Conservation (phyloP, 2,329 filamentous ascomycete species). For the Sarocladiaceae sp. region DNA sequence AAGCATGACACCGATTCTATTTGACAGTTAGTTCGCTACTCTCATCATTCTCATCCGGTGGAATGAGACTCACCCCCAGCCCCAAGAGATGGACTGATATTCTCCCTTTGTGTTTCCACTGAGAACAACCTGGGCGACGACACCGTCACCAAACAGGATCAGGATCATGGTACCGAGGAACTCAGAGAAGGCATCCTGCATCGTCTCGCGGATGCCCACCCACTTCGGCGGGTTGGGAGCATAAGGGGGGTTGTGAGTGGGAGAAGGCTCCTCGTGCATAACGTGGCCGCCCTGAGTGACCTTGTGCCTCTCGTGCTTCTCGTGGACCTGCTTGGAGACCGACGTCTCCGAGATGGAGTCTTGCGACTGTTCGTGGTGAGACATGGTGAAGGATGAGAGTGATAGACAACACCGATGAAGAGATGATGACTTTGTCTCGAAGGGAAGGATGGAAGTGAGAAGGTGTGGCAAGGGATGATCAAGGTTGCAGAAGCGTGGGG, state of each 20-base stretch:
- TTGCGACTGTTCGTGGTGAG: slow-evolving; percentile 19
- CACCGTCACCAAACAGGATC: slow-evolving; percentile 67
- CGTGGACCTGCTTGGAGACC: slow-evolving; percentile 28
- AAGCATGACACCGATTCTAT: slow-evolving; percentile 58
- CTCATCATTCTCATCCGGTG: neutral
- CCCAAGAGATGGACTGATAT: slow-evolving; percentile 46
- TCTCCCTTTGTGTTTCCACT: slow-evolving; percentile 43
- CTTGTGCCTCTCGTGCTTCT: too few relatives aligned
- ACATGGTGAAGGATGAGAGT: slow-evolving; percentile 19
- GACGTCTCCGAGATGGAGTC: slow-evolving; percentile 30
- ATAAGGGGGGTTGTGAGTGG: slow-evolving; percentile 1
- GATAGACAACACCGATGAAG: neutral
- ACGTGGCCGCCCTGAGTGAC: slow-evolving; percentile 24
- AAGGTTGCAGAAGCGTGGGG: slow-evolving; percentile 3
- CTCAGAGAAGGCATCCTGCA: slow-evolving; percentile 60
- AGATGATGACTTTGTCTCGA: neutral
- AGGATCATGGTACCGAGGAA: slow-evolving; percentile 66
- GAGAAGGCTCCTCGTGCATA: slow-evolving; percentile 12
- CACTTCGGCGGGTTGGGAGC: slow-evolving; percentile 30
- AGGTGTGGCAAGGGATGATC: neutral
- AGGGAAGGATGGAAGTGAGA: neutral
- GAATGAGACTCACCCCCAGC: slow-evolving; percentile 38
- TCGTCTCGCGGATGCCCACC: slow-evolving; percentile 45
- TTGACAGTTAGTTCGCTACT: slow-evolving; percentile 24
- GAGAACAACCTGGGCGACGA: slow-evolving; percentile 64